Base-by-base conservation (phyloP, 2,329 filamentous ascomycete genomes). In the Trichoderma sp. region DNA sequence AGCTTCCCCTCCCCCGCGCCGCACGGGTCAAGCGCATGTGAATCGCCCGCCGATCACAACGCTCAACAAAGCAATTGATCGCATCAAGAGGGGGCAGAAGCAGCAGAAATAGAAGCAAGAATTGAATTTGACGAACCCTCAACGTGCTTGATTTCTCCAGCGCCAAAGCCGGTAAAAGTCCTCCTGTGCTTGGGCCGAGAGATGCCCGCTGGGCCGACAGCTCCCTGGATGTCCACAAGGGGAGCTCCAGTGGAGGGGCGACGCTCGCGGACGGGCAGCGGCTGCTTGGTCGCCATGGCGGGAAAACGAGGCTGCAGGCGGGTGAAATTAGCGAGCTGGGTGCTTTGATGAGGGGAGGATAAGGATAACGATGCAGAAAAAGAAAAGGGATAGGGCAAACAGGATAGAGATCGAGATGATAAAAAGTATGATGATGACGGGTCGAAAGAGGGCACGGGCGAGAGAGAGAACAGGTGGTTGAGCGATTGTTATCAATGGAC, bases 131-230 rank as follows among this genome's bases (percentile, higher is more conserved):
- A 75, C 84, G 84, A 90, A 85, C 94, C 94, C 85, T 98, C 95
- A 63, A 98, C 93, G 78, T 84, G 92, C 86, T 97, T 98, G 86
- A 98, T 98, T 80, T 99, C 96, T 43, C 89, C 86, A 32, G 94
- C 88, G 39, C 94, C 95, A 80, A 98, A 96, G 9, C 96, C 96
- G 11, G 96, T 99, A 76, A 93, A 93, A n/a, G 95, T 98, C 76
- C 96, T 90, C 87, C 94, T 98, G 85, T 99, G 96, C 85, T 98
- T 99, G 60, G 96, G 96, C 73, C 96, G 89, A 30, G 88, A 90
- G 83, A 92, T 91, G 80, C 97, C 95, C 56, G 91, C 91, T 53
- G 94, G 94, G n/a, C 92, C 92, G 71, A 98, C 90, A 21, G 93
- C 91, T 75, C 94, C 95, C 81, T 93, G 88, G 74, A 98, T 91